Base-by-base conservation (phyloP, 306 rosid species). In the Heteromeles arbutifolia region DNA sequence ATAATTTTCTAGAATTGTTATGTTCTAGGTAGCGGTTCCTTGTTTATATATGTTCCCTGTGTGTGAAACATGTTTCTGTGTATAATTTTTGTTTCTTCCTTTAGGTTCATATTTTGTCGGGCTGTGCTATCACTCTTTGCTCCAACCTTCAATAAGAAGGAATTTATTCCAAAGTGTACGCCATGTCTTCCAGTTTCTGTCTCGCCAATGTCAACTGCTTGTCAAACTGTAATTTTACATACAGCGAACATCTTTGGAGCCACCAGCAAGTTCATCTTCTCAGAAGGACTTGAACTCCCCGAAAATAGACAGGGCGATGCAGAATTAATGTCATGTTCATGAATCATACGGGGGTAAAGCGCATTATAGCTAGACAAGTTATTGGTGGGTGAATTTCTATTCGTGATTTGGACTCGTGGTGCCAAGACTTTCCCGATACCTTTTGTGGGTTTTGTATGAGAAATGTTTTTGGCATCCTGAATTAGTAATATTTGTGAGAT, bases 101-200 rank as follows among this genome's bases (percentile, higher is more conserved):
- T 74, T 88, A 95, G 99, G 88, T 95, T 92, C 87, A 61, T 92
- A 21, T 95, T 95, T 85, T 90, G 88, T 82, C 87, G 75, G 72
- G 81, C 90, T 26, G 97, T 85, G 74, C 75, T 92, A 59, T 74
- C 90, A 74, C 81, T 83, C 8, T 86, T 87, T 69, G 88, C 86
- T 28, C 91, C 97, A 74, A 82, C 87, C 66, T 78, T 76, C 67
- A 80, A 87, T 69, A 85, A 89, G 81, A 81, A 59, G 56, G 97
- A 87, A 69, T 95, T 83, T 62, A 73, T 85, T 34, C 99, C 99
- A 12, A 77, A 74, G 67, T 95, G 92, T 26, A 65, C 90, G 73
- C 99, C 99, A 24, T 68, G 86, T 72, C 90, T 92, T 84, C 96
- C 93, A 10, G 77, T 32, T 0, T 75, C 81, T 71, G 78, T 82